Conservation (phyloP, 345 rosid genomes). For the Lenwebbia sp. region DNA sequence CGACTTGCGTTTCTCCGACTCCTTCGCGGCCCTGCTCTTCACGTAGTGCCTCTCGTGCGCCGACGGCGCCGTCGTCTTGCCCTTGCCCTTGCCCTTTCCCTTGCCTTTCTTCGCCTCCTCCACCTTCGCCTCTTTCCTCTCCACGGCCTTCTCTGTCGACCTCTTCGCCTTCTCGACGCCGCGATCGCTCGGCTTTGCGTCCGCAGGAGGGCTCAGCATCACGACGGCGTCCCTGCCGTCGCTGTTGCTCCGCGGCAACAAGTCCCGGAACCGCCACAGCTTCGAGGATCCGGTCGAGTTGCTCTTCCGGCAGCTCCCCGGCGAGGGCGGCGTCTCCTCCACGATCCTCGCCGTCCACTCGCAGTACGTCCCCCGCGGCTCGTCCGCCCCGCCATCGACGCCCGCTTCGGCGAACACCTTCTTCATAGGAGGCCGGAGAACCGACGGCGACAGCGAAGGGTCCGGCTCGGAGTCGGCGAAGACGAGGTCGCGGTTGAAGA, state of each 20-base stretch:
- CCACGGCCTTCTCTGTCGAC: constrained; percentile 1
- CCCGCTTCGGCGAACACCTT: constrained; percentile 29
- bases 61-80: constrained; percentile 11
- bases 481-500: constrained; percentile 24
- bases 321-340: constrained; percentile 29
- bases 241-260: constrained; percentile 31
- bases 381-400: neutral
- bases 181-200: neutral
- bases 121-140: neutral
- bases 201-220: constrained; percentile 14
- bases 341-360: constrained; percentile 27
- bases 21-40: constrained; percentile 35
- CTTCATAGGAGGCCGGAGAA: constrained; percentile 14
- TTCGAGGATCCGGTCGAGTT: constrained; percentile 50
- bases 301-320: constrained; percentile 45
- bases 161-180: neutral
- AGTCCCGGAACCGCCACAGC: constrained; percentile 39
- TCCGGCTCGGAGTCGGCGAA: neutral
- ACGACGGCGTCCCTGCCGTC: constrained; percentile 59
- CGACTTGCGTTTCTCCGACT: constrained; percentile 43
- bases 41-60: constrained; percentile 43
- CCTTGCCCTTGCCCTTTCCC: neutral
- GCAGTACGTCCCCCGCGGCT: constrained; percentile 19
- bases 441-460: neutral
- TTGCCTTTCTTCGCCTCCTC: neutral